A percentile compares a stretch with the other conserved stretches of the same genome.
phyloP scores from a whole-genome alignment of 1,139 yeast species.

The Scheffersomyces cryptocercus region DNA sequence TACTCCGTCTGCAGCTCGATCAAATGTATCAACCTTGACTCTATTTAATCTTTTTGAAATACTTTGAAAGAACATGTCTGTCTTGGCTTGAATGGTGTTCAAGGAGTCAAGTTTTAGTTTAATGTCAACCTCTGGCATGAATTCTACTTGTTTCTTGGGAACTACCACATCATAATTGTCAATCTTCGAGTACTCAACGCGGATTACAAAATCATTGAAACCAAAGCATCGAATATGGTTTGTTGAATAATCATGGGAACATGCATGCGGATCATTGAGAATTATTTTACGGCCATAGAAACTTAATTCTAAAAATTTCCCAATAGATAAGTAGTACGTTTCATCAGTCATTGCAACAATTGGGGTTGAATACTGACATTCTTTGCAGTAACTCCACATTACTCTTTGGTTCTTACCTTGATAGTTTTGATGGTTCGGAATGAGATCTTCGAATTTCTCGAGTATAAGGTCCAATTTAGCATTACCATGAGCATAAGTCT shows the following conservation, averaged over 20 bases:
- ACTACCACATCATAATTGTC: slow-evolving; percentile 77
- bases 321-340: slow-evolving; percentile 89
- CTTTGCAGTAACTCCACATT: slow-evolving; percentile 91
- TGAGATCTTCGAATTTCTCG: slow-evolving; percentile 55
- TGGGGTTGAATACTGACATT: slow-evolving; percentile 76
- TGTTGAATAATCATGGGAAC: slow-evolving; percentile 77
- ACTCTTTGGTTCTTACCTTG: slow-evolving; percentile 50
- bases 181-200: slow-evolving; percentile 74
- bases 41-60: slow-evolving; percentile 70
- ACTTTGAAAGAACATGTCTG: slow-evolving; percentile 67
- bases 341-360: slow-evolving; percentile 84
- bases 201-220: slow-evolving; percentile 72
- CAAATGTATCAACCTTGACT: slow-evolving; percentile 80
- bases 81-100: slow-evolving; percentile 52
- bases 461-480: slow-evolving; percentile 80
- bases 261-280: slow-evolving; percentile 48
- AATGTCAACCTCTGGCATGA: slow-evolving; percentile 74
- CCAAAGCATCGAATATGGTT: slow-evolving; percentile 87
- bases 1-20: slow-evolving; percentile 70
- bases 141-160: slow-evolving; percentile 70
- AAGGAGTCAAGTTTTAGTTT: slow-evolving; percentile 67
- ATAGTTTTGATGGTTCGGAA: slow-evolving; percentile 59
- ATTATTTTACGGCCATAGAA: slow-evolving; percentile 68
- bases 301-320: slow-evolving; percentile 83
- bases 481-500: slow-evolving; percentile 86